Base-by-base conservation (phyloP, 73 alveolate species). In the Effrenium voratum region DNA sequence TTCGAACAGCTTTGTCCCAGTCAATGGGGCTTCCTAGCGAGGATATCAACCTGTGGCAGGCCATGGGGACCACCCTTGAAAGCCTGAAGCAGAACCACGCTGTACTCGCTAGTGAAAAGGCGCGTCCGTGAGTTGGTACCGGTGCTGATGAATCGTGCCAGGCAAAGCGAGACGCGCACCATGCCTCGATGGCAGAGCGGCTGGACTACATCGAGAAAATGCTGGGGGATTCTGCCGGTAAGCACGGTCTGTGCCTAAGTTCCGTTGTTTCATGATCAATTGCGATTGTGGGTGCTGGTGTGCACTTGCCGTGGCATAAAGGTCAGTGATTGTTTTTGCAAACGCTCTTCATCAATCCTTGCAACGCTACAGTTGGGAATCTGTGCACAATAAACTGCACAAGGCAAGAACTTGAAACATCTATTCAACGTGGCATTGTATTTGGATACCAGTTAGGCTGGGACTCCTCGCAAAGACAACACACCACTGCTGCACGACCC, bases 81-180 rank as follows among this genome's bases (percentile, higher is more conserved):
- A 24, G 36, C 1, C 2, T 66, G 79, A 66, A 66, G 79, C 79
- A 66, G 36, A 66, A 66, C 41, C 79, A 66, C 79, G 45, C 36
- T 22, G 43, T 66, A 22, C 2, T 24, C 16, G 55, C 55, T 16
- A 75, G 22, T 28, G 55, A 75, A 40, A 75, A 75, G 55, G 47
- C 86, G n/a, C 1, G 38, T 32, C 13, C 13, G 86, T 38, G 16
- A 28, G 55, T 34, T 4, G 16, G 34, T 28, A 22, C 32, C 12
- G 8, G 12, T 22, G 44, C 6, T 34, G n/a, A 1, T 57, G 24
- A 28, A 12, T 43, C 16, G 16, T 26, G 34, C 55, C 38, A 76
- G 86, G 86, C 86, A 38, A 76, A 76, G 86, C 86, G 86, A 16
- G 86, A 76, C 38, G 86, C 86, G 16, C 86, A 80, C 43, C 91